Evolutionary conservation across 2,329 filamentous ascomycete genomes (phyloP), one percentile per base, ranked within the genome.

Genomic region (Graphiopsis chlorocephala): DNA sequence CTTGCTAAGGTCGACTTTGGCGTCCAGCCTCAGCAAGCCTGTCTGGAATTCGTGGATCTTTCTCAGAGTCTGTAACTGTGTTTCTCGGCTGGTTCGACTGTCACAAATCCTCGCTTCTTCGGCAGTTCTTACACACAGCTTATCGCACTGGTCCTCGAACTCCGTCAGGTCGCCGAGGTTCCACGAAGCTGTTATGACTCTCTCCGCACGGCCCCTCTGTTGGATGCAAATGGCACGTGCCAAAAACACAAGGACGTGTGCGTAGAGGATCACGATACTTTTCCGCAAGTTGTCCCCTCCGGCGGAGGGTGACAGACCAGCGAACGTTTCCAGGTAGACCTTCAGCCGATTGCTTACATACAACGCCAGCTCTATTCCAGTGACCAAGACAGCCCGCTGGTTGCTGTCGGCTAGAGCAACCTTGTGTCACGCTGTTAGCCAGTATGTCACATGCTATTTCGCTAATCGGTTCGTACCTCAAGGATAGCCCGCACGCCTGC

Each of bases 401-500:
- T 38, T n/a, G n/a, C 61, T 56, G 23, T 64, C 56, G 55, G 61
- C 11, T n/a, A 61, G 11, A 20, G 57, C 65, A 17, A 61, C 47
- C 65, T 55, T 33, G 25, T 29, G 14, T 15, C 38, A 15, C 6
- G 17, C 25, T 12, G n/a, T 47, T 26, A 42, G 56, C 65, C 8
- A 57, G 42, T 56, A 56, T 23, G 26, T n/a, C 7, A 15, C 31
- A 53, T 7, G 15, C 4, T 53, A 10, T 53, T 17, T 17, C 38
- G 12, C 38, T 33, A n/a, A 45, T 52, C 45, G 8, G 11, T 45
- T 25, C 64, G 14, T 61, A 74, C 76, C 62, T 75, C 68, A 6
- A 77, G 70, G 20, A 78, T 55, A 42, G 76, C 69, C 14, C 73
- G 69, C 23, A 55, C 31, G 52, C 47, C 61, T 29, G 50, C 61